Evolutionary conservation across 1,284 basidiomycete genomes (phyloP).

Genomic region (Rugosomyces carneus): DNA sequence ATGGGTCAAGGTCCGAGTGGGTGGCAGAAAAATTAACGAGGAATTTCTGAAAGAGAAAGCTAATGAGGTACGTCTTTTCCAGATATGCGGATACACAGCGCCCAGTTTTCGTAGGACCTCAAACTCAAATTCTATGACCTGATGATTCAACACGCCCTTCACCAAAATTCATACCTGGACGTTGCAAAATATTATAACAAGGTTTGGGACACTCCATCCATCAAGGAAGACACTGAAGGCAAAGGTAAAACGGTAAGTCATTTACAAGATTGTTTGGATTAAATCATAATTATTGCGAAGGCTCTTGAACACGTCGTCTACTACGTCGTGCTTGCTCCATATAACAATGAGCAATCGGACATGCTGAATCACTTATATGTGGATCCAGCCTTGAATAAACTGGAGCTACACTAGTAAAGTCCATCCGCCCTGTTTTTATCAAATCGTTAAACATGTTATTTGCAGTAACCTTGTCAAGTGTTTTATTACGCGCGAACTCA

Average conservation of each 20-base stretch:
- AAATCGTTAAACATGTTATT: background rate
- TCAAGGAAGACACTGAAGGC: constrained; percentile 73
- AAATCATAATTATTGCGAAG: constrained; percentile 33
- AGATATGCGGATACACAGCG: background rate
- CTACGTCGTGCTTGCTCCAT: constrained; percentile 89
- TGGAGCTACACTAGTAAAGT: constrained; percentile 83
- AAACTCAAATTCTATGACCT: constrained; percentile 95
- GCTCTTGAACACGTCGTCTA: constrained; percentile 91
- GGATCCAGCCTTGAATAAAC: constrained; percentile 72
- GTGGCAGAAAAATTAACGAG: constrained; percentile 92
- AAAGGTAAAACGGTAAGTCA: constrained; percentile 68
- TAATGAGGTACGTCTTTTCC: constrained; percentile 62
- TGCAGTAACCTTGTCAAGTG: constrained; percentile 90
- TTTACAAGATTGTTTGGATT: background rate
- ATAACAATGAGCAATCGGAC: constrained; percentile 96
- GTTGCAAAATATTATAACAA: constrained; percentile 95
- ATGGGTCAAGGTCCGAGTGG: constrained; percentile 90
- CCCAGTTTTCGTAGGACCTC: constrained; percentile 61
- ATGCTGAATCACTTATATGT: constrained; percentile 87
- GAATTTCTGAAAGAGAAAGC: constrained; percentile 86
- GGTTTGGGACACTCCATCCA: constrained; percentile 91
- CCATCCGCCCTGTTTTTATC: constrained; percentile 7
- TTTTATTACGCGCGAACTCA: constrained; percentile 92
- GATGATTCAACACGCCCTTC: constrained; percentile 92
- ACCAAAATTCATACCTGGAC: constrained; percentile 84